These are phyloP conservation scores for Prunus fruticosa DNA, from an alignment of 306 rosid species.

Conservation along the genomic window DNA sequence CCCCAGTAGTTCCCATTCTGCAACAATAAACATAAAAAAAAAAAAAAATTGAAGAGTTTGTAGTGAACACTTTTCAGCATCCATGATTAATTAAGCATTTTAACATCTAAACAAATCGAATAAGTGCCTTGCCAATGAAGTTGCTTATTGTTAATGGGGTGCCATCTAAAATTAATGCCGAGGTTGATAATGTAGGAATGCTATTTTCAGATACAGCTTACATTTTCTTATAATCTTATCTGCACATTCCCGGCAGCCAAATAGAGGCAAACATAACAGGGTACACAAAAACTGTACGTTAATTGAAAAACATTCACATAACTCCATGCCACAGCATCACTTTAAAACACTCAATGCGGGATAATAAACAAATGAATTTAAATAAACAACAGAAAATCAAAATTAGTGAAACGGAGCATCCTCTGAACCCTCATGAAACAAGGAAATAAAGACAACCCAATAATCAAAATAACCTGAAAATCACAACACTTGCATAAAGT, in stretches of 20 bases:
- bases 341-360: too few species aligned
- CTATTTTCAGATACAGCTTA: too few species aligned
- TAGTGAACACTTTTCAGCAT: background rate
- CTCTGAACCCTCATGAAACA: background rate
- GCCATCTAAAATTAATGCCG: background rate
- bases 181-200: background rate
- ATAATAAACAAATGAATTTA: background rate
- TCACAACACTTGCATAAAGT: background rate
- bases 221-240: background rate
- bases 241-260: background rate
- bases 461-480: background rate
- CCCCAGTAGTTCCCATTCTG: constrained; percentile 82
- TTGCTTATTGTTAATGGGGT: background rate
- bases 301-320: too few species aligned
- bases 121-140: background rate
- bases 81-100: background rate
- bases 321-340: too few species aligned
- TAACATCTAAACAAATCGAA: background rate
- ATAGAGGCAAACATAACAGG: too few species aligned
- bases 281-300: background rate
- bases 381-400: background rate
- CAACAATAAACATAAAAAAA: background rate
- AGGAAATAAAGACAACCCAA: background rate
- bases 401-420: constrained; percentile 6
- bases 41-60: background rate